Evolutionary conservation across 148 eudicot genomes (phyloP).

Genomic region (Cornus suecica): DNA sequence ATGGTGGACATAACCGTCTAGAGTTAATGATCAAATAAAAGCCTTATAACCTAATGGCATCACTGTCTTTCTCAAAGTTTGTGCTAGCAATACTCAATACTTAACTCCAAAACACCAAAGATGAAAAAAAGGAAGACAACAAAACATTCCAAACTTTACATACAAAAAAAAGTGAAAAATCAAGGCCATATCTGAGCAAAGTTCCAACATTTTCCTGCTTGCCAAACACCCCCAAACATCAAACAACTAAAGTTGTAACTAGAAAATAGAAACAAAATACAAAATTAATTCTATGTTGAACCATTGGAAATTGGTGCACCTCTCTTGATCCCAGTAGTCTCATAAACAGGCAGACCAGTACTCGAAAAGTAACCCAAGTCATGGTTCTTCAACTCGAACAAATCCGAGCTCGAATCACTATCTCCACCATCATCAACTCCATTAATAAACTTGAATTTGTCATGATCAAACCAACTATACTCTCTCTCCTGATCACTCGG

Average conservation of each 20-base stretch:
- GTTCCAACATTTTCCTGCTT: not conserved
- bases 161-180: conserved; percentile 13
- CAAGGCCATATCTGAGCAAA: conserved; percentile 15
- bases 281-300: conserved; percentile 21
- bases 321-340: conserved; percentile 49
- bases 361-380: conserved; percentile 23
- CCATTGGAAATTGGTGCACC: conserved; percentile 43
- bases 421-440: conserved; percentile 16
- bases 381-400: conserved; percentile 25
- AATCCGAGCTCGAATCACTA: conserved; percentile 31
- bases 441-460: conserved; percentile 29
- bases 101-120: not conserved
- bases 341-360: conserved; percentile 28
- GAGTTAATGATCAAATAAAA: too few relatives aligned
- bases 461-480: conserved; percentile 26
- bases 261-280: not conserved
- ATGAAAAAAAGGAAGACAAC: conserved; percentile 12
- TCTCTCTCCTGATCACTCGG: not conserved
- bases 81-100: too few relatives aligned
- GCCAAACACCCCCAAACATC: conserved; percentile 11
- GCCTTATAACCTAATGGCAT: too few relatives aligned
- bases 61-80: too few relatives aligned
- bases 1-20: too few relatives aligned
- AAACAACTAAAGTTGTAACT: not conserved
- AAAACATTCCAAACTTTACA: conserved; percentile 42